phyloP scores from a whole-genome alignment of 192 early-diverging fungal species.

The Coemansia sp. region DNA sequence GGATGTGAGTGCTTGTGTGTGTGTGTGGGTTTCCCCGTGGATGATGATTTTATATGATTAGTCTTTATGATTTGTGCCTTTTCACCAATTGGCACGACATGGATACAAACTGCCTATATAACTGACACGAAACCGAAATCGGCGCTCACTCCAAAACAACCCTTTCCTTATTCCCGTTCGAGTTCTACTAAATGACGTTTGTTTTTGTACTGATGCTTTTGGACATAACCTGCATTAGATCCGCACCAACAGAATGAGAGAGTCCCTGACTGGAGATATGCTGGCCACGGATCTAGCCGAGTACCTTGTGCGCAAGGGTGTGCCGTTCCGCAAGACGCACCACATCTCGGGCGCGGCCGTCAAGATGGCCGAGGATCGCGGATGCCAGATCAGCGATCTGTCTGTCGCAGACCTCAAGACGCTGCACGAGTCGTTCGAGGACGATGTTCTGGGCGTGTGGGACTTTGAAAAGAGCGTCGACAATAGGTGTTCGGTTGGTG shows the following conservation, averaged over 20 bases:
- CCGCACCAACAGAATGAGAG: constrained; percentile 79
- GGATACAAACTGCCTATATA: constrained; percentile 39
- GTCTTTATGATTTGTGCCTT: constrained; percentile 46
- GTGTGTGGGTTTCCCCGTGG: constrained; percentile 1
- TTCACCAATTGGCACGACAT: constrained; percentile 16
- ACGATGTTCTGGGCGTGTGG: constrained; percentile 82
- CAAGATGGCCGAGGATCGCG: constrained; percentile 85
- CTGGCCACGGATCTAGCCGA: constrained; percentile 98
- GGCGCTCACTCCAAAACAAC: too few relatives aligned
- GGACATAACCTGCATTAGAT: constrained; percentile 52
- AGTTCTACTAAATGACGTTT: too few relatives aligned
- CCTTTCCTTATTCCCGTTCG: neutral
- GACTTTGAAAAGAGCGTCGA: constrained; percentile 91
- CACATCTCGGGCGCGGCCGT: constrained; percentile 97
- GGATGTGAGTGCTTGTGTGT: neutral
- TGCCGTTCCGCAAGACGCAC: constrained; percentile 98
- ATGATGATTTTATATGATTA: constrained; percentile 50
- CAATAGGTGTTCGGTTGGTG: constrained; percentile 82
- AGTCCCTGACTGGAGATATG: constrained; percentile 85
- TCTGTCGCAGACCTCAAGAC: constrained; percentile 76
- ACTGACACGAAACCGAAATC: constrained; percentile 2
- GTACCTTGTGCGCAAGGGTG: constrained; percentile 95
- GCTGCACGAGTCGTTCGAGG: constrained; percentile 81
- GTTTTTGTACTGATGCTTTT: too few relatives aligned
- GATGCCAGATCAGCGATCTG: constrained; percentile 70